Evolutionary conservation across 2,329 filamentous ascomycete genomes (phyloP).

Genomic region (Diaporthe humulicola): DNA sequence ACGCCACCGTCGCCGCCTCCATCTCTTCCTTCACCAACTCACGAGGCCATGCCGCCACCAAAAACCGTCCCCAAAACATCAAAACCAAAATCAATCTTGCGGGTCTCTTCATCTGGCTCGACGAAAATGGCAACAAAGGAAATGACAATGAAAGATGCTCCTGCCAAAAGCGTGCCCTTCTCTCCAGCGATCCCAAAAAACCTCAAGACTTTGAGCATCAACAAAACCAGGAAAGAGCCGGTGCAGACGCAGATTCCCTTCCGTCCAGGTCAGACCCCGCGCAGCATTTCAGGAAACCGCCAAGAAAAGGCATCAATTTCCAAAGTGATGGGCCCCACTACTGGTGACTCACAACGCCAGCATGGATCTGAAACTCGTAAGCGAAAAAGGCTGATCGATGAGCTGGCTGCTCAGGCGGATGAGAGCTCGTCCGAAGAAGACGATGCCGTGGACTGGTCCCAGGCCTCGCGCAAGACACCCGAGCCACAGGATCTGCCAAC

Average conservation of each 20-base stretch:
- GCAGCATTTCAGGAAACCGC: slow-evolving; percentile 27
- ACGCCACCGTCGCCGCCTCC: slow-evolving; percentile 40
- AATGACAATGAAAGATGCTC: slow-evolving; percentile 11
- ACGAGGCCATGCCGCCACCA: slow-evolving; percentile 37
- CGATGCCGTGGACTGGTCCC: background rate
- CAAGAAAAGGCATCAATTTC: slow-evolving; percentile 37
- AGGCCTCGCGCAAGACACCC: slow-evolving; percentile 39
- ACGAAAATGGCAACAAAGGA: slow-evolving; percentile 27
- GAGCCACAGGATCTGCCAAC: slow-evolving; percentile 34
- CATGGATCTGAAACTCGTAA: slow-evolving; percentile 31
- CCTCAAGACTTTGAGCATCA: slow-evolving; percentile 34
- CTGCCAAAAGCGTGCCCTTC: slow-evolving; percentile 27
- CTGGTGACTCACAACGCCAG: slow-evolving; percentile 31
- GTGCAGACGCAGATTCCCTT: slow-evolving; percentile 40
- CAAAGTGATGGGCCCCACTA: slow-evolving; percentile 31
- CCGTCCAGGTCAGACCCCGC: slow-evolving; percentile 31
- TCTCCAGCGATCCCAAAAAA: slow-evolving; percentile 32
- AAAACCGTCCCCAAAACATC: slow-evolving; percentile 33
- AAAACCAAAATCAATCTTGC: slow-evolving; percentile 32
- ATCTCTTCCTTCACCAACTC: slow-evolving; percentile 38
- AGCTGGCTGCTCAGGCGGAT: slow-evolving; percentile 55
- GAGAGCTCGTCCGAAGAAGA: slow-evolving; percentile 50
- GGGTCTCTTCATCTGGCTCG: slow-evolving; percentile 31
- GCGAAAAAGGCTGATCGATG: slow-evolving; percentile 56
- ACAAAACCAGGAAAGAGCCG: slow-evolving; percentile 33